Conservation (phyloP, 345 rosid genomes). For the Citrus reticulata region DNA sequence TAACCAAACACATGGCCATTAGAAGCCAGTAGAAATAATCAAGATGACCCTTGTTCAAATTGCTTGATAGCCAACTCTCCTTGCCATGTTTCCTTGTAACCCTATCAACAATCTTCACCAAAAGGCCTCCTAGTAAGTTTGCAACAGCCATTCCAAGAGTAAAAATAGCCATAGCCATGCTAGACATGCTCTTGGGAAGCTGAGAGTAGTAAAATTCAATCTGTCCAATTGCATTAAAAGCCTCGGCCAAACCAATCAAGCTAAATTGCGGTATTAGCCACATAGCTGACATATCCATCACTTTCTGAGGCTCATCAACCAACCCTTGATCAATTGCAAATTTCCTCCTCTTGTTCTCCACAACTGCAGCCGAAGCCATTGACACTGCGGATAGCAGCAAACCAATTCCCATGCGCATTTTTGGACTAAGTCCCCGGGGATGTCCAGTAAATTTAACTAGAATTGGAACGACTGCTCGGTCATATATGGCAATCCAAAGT, state of each 20-base stretch:
- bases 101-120: constrained; percentile 10
- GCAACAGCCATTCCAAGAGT: constrained; percentile 13
- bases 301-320: constrained; percentile 14
- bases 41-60: constrained; percentile 20
- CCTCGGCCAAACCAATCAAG: constrained; percentile 21
- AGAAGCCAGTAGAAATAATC: constrained; percentile 23
- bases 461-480: constrained; percentile 30
- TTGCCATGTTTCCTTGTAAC: constrained; percentile 6
- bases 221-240: constrained; percentile 18
- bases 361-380: constrained; percentile 31
- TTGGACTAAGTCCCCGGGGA: constrained; percentile 29
- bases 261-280: constrained; percentile 39
- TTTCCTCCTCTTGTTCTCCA: constrained; percentile 34
- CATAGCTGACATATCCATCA: constrained; percentile 36
- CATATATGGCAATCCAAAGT: constrained; percentile 43
- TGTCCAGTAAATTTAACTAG: constrained; percentile 27
- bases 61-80: constrained; percentile 21
- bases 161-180: constrained; percentile 14
- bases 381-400: constrained; percentile 20
- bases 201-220: constrained; percentile 24
- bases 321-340: constrained; percentile 25
- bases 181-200: constrained; percentile 24
- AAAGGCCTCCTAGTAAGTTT: neutral
- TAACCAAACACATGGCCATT: neutral
- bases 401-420: constrained; percentile 50